Evolutionary conservation across 2,329 filamentous ascomycete species (phyloP), one percentile per base, ranked within the genome.

Genomic region (Moelleriella libera): DNA sequence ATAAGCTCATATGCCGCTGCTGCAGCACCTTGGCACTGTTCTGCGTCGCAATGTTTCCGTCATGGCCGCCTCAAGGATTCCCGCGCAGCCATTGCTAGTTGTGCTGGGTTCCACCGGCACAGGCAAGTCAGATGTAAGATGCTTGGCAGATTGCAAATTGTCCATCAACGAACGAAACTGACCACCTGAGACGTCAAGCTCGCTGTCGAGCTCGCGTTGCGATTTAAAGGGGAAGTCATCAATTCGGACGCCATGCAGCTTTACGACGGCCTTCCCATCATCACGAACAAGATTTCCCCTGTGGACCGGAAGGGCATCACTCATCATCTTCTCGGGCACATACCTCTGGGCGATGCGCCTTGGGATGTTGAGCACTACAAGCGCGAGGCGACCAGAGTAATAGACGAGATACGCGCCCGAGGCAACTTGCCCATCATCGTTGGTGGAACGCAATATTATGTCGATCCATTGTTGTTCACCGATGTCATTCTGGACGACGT

Each of bases 241-340:
- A 98, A 98, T 61, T 87, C 87, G 44, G 92, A 98, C 71, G 92
- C 92, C 40, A 95, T 98, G 88, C 92, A 98, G 63, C 81, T 98
- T 67, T 98, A 98, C 63, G 76, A 78, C 47, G 92, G 92, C 3
- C 70, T 98, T 42, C 88, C 92, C 5, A 83, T 97, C 53, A 90
- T 97, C 55, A 98, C 92, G 30, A 98, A 98, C 64, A 94, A 97
- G 62, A 85, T 97, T 49, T 78, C 85, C 0, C 46, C 60, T 1
- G 73, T 80, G 21, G 90, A 97, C 61, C 82, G 81, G 57, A 76
- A 83, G 51, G 86, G 83, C 8, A 72, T 98, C 9, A 83, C 85
- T 4, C 92, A 98, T 60, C 90, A 98, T 63, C 70, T 98, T 4
- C 75, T 98, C 29, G 87, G 85, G 46, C 82, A 81, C 52, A 82